Evolutionary conservation across 1,139 yeast genomes (phyloP).

Genomic region (Candida sp.): DNA sequence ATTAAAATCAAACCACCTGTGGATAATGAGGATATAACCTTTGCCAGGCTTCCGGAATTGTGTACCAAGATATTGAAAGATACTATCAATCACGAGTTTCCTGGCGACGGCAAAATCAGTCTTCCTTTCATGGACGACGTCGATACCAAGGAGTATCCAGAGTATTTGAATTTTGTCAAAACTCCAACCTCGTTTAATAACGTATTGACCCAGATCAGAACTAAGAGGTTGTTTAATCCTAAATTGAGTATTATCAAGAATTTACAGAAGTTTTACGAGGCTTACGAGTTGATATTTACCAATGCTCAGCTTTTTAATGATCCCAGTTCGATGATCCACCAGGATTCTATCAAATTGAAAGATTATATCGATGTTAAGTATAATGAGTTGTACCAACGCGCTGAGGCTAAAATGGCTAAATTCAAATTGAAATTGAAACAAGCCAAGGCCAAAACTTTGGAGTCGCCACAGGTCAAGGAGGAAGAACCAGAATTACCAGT

Average conservation of each 20-base stretch:
- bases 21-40: conserved; percentile 11
- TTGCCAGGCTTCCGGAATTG: conserved; percentile 19
- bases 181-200: conserved; percentile 55
- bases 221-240: conserved; percentile 34
- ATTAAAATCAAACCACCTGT: conserved; percentile 6
- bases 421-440: conserved; percentile 25
- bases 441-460: conserved; percentile 8
- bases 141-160: conserved; percentile 55
- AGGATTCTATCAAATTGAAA: conserved; percentile 49
- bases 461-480: conserved; percentile 5
- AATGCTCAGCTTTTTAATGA: conserved; percentile 61
- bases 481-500: conserved; percentile 10
- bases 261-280: conserved; percentile 46
- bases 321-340: conserved; percentile 51
- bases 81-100: conserved; percentile 40
- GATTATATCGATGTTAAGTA: conserved; percentile 30
- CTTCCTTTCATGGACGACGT: conserved; percentile 59
- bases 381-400: conserved; percentile 19
- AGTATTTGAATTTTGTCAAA: conserved; percentile 52
- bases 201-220: conserved; percentile 39
- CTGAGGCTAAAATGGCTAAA: conserved; percentile 12
- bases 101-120: conserved; percentile 42
- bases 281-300: conserved; percentile 46
- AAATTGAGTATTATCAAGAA: conserved; percentile 31
- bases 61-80: conserved; percentile 28